Base-by-base conservation (phyloP, 2,329 filamentous ascomycete genomes). In the Teratosphaeriaceae sp. region DNA sequence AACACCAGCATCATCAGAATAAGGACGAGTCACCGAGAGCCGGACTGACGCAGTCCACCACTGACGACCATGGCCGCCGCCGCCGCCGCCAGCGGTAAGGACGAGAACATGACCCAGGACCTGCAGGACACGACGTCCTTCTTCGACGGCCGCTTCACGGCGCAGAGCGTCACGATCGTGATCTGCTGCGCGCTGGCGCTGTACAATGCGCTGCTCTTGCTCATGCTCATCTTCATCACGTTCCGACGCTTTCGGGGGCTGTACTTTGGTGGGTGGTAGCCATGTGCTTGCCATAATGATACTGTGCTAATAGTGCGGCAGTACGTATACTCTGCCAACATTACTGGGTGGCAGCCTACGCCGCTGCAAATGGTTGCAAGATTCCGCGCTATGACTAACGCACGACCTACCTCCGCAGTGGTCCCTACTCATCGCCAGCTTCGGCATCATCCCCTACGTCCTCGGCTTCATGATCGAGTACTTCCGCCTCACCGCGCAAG, bases 361-460 rank as follows among this genome's bases (percentile, higher is more conserved):
- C n/a, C n/a, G n/a, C n/a, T n/a, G n/a, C n/a, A n/a, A n/a, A n/a
- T n/a, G n/a, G n/a, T n/a, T n/a, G n/a, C n/a, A n/a, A n/a, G n/a
- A n/a, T n/a, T n/a, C n/a, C n/a, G n/a, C n/a, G n/a, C n/a, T n/a
- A n/a, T n/a, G n/a, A n/a, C n/a, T n/a, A n/a, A n/a, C n/a, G n/a
- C n/a, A n/a, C n/a, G n/a, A n/a, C n/a, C n/a, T n/a, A n/a, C n/a
- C n/a, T n/a, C n/a, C n/a, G n/a, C n/a, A n/a, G n/a, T 34, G 31
- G 31, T 34, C 31, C 18, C 31, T 34, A 3, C 31, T 34, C 15
- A 18, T 15, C 15, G 31, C 54, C 57, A 63, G 65, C 1, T 49
- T 64, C 13, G 67, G 68, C 5, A 65, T 73, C 29, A 51, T 71
- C 3, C 66, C 65, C 1, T 72, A 74, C 44, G 56, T 62, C 8